Base-by-base conservation (phyloP, 371 early-diverging fungal genomes). In the Circinella minor region DNA sequence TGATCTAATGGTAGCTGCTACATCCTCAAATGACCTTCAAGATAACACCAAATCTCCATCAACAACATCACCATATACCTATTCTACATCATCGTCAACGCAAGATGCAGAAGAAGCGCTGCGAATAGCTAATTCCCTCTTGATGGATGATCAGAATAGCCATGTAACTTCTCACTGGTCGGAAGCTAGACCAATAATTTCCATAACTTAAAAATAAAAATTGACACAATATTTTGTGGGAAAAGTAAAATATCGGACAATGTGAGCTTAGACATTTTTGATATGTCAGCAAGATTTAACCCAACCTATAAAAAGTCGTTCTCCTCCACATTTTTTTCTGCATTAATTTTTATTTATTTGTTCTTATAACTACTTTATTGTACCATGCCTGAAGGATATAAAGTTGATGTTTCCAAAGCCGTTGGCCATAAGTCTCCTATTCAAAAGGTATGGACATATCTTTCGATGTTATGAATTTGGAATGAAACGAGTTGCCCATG, bases 361-460 rank as follows among this genome's bases (percentile, higher is more conserved):
- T 57, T 57, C 8, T 27, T 57, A 13, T 14, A 13, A 27, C 7
- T 43, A 39, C 27, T 27, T 13, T 43, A 18, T 38, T 48, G 51
- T 65, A 71, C 60, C 49, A 71, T 77, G 74, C 72, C 78, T 63
- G 67, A 74, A 71, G 75, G 75, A 36, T 71, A 66, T 69, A 70
- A 66, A 61, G 75, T 75, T 9, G 78, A 78, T 63, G 61, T 71
- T 61, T 37, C 65, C 37, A 79, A 79, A 67, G 79, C 77, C 17
- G 75, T 79, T 59, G 79, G 79, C 37, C 70, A 79, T 27, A 60
- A 66, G 36, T 73, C 57, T 46, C 43, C 70, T 11, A 34, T 57
- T 6, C 60, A 55, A 61, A 71, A 63, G 46, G 81, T 81, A 54
- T 15, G 54, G 10, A 18, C 9, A 5, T 34, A 18, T 57, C 1